Base-by-base conservation (phyloP, 768 basidiomycete species). In the Mycena vitilis region DNA sequence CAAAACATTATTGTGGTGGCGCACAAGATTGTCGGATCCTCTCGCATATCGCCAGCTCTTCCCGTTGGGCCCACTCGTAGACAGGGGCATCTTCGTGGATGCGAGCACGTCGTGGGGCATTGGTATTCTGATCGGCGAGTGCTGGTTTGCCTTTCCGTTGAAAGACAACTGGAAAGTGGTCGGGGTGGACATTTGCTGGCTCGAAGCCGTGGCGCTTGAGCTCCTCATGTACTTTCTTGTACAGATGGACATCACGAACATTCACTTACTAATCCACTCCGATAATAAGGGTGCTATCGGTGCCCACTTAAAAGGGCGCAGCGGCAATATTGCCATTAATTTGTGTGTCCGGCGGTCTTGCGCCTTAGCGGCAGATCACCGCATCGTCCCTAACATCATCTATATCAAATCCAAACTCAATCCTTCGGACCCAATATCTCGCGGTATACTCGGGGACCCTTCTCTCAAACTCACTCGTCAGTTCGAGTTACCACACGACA, bases 121-220 rank as follows among this genome's bases (percentile, higher is more conserved):
- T 9, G 53, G 16, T 1, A 12, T 55, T 5, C 7, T 55, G 11
- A 55, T 55, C n/a, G 53, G 53, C 5, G 18, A 55, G 1, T 8
- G 1, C 20, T 55, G 53, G 53, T 22, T 38, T 22, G 37, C 53
- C 0, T 8, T 55, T 11, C 40, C 40, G 40, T 42, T 42, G 40
- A 42, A 42, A 42, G 40, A 42, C 10, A 16, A 42, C 40, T 42
- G 40, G 40, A 42, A 42, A 8, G 40, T 42, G 2, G 40, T 12
- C 2, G 40, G 40, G 4, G 40, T 42, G 12, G 72, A 75, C 60
- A 79, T 79, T 13, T 74, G 78, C 30, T 79, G 78, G 78, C 72
- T 74, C 30, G 74, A 77, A 44, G 56, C 67, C 0, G 38, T 75
- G 0, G 75, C 70, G 4, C 12, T 65, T 51, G 57, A 65, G 58